Evolutionary conservation across 2,329 filamentous ascomycete genomes (phyloP), one percentile per base, ranked within the genome.

Genomic region (Diaporthe australafricana): DNA sequence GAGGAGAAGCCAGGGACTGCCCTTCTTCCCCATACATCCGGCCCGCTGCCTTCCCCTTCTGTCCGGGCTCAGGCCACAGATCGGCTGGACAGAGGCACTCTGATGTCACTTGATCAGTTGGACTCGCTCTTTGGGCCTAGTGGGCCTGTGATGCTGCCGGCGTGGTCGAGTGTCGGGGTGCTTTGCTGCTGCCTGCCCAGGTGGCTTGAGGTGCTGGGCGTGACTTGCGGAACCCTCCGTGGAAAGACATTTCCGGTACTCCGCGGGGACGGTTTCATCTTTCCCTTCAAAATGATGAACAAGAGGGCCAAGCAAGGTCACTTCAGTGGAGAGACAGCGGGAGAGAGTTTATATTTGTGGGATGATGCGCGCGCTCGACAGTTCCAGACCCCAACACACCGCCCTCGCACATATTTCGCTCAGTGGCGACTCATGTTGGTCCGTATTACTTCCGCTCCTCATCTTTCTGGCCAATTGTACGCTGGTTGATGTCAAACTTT

Each of bases 381-480:
- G n/a, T 50, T 65, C 60, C 5, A 38, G n/a, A 50, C n/a, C 45
- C 60, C 8, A 8, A 50, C 32, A 12, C 60, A 65, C 60, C 60
- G 60, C 45, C 45, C 14, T 65, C n/a, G 60, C 30, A 4, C 12
- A 20, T 35, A 65, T 38, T 50, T 65, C 60, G 60, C 30, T 38
- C 60, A 50, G 60, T 65, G 60, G 60, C 60, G 60, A 65, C n/a
- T 65, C 60, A 65, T 65, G 45, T 35, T 65, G 42, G 32, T 63
- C 42, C 60, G 35, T 32, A 38, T 65, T 30, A 50, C 22, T 42
- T 38, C n/a, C 60, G 47, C 27, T 63, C 27, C 42, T 63, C 32
- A 27, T 48, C 60, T 27, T 5, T 38, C 60, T 27, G 30, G 30
- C 60, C 45, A 65, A 50, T 65, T 50, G 30, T 50, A 45, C 30